Evolutionary conservation across 192 early-diverging fungal species (phyloP), one percentile per base, ranked within the genome.

Genomic region (Endogone sp.): DNA sequence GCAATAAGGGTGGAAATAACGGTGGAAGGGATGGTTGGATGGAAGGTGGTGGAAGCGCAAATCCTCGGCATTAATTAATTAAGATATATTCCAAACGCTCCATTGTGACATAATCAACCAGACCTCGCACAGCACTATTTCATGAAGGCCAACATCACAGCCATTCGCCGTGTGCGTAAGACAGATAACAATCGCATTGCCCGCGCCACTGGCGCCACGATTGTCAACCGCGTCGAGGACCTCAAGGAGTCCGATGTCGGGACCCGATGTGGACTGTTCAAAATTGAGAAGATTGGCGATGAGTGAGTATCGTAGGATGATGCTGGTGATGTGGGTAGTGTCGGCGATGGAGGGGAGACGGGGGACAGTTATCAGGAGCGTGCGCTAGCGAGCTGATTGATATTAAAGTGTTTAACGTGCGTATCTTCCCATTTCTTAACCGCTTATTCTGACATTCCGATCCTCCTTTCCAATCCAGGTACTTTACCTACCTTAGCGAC

Each of bases 101-200:
- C n/a, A n/a, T n/a, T n/a, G n/a, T n/a, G n/a, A n/a, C n/a, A n/a
- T n/a, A n/a, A n/a, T n/a, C n/a, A n/a, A n/a, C 28, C 56, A 86
- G 98, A 99, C 75, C 82, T 99, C 65, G 98, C 98, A 24, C 98
- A 99, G 82, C 98, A 99, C 83, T 98, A 91, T 82, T 85, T 99
- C 83, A 81, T 98, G 73, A 99, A 99, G 89, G 86, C 90, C 67
- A 95, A 96, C 84, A 95, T 99, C 78, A 96, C 98, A 37, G 95
- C 95, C 62, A 92, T 99, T 63, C 94, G 98, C 61, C 94, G 98
- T 77, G 93, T 97, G 69, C 90, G 93, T 76, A 99, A 99, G 84
- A 96, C 94, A 11, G 98, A 99, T 80, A 99, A 99, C 83, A 93
- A 98, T 87, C 93, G 98, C 72, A 96, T 99, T 84, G 91, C 98